A percentile compares a stretch with the other conserved stretches of the same genome.
phyloP scores from a whole-genome alignment of 345 rosid species.

The Citrus unshiu region DNA sequence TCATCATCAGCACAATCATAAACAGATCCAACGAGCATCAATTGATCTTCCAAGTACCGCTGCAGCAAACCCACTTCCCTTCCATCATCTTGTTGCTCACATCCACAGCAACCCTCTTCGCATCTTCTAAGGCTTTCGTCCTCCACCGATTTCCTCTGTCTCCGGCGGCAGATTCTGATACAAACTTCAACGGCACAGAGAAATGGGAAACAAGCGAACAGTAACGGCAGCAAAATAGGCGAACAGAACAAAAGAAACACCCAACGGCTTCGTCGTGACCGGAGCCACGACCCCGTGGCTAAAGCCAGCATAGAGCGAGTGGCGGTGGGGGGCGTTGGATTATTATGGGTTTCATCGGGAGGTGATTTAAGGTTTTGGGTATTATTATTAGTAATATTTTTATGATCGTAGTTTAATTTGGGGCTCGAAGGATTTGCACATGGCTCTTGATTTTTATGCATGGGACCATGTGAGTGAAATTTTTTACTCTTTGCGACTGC shows the following conservation, averaged over 20 bases:
- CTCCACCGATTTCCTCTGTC: background rate
- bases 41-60: conserved; percentile 8
- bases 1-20: background rate
- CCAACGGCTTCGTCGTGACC: background rate
- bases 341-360: background rate
- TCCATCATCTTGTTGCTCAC: background rate
- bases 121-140: background rate
- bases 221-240: background rate
- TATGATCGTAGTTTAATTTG: background rate
- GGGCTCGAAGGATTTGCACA: background rate
- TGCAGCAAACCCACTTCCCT: conserved; percentile 7
- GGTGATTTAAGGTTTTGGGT: background rate
- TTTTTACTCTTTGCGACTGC: background rate
- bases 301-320: background rate
- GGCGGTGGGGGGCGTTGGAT: background rate
- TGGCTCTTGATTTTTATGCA: background rate
- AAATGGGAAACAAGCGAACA: background rate
- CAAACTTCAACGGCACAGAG: background rate
- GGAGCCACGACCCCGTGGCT: conserved; percentile 8
- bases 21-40: conserved; percentile 3
- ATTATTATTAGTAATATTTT: background rate
- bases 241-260: conserved; percentile 3
- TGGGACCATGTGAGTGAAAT: background rate
- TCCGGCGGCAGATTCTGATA: conserved; percentile 2
- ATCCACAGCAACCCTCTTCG: conserved; percentile 8